phyloP scores from a whole-genome alignment of 805 yeast species.

The Cyberlindnera maclurae region DNA sequence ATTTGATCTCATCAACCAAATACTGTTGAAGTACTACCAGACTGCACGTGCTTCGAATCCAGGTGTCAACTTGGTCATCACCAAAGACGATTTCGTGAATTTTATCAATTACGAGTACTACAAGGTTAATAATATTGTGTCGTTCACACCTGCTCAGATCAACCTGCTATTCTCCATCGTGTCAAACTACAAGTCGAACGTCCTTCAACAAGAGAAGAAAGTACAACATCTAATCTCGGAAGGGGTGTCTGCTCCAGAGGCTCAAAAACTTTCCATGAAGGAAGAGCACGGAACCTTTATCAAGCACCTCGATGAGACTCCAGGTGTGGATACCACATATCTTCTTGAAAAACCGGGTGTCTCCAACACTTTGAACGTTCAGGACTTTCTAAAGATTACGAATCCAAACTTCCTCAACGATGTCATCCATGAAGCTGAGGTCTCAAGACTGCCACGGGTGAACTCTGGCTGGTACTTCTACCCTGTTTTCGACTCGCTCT shows the following conservation, averaged over 20 bases:
- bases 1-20: conserved; percentile 33
- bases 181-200: conserved; percentile 25
- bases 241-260: conserved; percentile 7
- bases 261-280: conserved; percentile 4
- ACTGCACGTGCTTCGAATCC: conserved; percentile 7
- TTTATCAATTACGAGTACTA: conserved; percentile 30
- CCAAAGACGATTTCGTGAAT: conserved; percentile 28
- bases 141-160: conserved; percentile 35
- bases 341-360: conserved; percentile 9
- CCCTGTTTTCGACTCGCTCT: conserved; percentile 77
- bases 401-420: conserved; percentile 33
- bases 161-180: conserved; percentile 27
- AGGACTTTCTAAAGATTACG: conserved; percentile 33
- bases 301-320: conserved; percentile 12
- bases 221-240: conserved; percentile 8
- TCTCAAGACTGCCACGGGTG: conserved; percentile 8
- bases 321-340: conserved; percentile 12
- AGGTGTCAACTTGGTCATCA: conserved; percentile 27
- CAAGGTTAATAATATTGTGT: conserved; percentile 33
- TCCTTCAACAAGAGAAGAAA: conserved; percentile 13
- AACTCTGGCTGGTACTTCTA: conserved; percentile 34
- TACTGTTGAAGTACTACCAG: conserved; percentile 27
- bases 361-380: conserved; percentile 18
- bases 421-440: conserved; percentile 13
- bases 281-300: conserved; percentile 11